Evolutionary conservation across 2,329 filamentous ascomycete genomes (phyloP).

Genomic region (Botrytis sinoallii): DNA sequence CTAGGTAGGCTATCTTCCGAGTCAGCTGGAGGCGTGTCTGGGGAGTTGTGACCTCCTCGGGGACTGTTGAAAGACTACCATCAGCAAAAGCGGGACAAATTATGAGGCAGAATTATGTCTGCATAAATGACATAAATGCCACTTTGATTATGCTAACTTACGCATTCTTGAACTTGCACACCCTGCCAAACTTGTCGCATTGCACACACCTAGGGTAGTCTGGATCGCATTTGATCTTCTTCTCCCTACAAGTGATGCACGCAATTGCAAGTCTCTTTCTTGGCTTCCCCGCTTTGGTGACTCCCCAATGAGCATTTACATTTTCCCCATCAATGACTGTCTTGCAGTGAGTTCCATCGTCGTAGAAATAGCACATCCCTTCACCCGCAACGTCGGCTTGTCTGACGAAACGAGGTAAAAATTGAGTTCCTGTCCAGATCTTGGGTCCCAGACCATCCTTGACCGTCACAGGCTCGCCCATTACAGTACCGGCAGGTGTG

Average conservation of each 20-base stretch:
- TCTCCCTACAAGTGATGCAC: conserved; percentile 90
- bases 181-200: conserved; percentile 84
- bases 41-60: conserved; percentile 38
- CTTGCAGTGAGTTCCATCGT: conserved; percentile 79
- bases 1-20: conserved; percentile 33
- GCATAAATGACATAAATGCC: not conserved
- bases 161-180: conserved; percentile 84
- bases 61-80: conserved; percentile 30
- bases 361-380: conserved; percentile 80
- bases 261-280: conserved; percentile 87
- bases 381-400: conserved; percentile 70
- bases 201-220: conserved; percentile 84
- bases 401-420: conserved; percentile 62
- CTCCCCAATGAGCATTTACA: conserved; percentile 89
- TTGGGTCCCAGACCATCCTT: conserved; percentile 64
- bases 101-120: not conserved
- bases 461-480: conserved; percentile 36
- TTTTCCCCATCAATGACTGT: conserved; percentile 80
- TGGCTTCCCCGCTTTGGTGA: conserved; percentile 91
- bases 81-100: conserved; percentile 39
- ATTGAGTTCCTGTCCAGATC: conserved; percentile 67
- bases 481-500: conserved; percentile 29
- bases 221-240: conserved; percentile 96
- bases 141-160: conserved; percentile 48
- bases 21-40: conserved; percentile 38